Evolutionary conservation across 345 rosid genomes (phyloP).

Genomic region (Euphorbia pulcherrima): DNA sequence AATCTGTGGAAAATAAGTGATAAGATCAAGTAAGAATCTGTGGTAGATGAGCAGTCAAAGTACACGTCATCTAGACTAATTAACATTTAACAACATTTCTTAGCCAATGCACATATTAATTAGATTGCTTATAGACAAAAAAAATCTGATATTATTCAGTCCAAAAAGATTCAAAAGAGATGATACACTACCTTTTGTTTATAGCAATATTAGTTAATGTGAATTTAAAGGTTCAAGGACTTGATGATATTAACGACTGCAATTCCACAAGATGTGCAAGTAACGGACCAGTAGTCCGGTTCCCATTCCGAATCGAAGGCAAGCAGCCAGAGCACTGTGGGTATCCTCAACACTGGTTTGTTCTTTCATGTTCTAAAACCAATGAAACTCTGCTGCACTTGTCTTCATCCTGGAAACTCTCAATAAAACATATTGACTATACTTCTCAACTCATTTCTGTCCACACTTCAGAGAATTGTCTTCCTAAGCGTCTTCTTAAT

Average conservation of each 20-base stretch:
- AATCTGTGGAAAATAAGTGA: no score
- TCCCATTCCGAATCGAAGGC: background rate
- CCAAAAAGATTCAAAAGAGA: no score
- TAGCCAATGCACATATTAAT: no score
- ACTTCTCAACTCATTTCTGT: background rate
- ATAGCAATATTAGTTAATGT: background rate
- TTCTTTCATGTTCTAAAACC: background rate
- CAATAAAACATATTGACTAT: background rate
- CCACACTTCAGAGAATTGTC: background rate
- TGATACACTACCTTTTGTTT: background rate
- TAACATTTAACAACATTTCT: no score
- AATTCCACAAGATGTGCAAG: background rate
- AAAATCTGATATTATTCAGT: no score
- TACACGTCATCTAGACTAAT: no score
- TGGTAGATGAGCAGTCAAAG: no score
- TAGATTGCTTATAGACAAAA: no score
- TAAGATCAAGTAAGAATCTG: background rate
- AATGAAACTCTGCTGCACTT: background rate
- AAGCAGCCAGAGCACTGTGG: background rate
- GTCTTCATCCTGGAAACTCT: background rate
- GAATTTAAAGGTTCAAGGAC: background rate
- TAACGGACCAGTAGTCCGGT: background rate
- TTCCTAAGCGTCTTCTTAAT: background rate
- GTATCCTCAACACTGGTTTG: conserved; percentile 3
- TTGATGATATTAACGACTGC: background rate